Evolutionary conservation across 108 stramenopile species (phyloP), one percentile per base, ranked within the genome.

Genomic region (Skeletonema potamos): DNA sequence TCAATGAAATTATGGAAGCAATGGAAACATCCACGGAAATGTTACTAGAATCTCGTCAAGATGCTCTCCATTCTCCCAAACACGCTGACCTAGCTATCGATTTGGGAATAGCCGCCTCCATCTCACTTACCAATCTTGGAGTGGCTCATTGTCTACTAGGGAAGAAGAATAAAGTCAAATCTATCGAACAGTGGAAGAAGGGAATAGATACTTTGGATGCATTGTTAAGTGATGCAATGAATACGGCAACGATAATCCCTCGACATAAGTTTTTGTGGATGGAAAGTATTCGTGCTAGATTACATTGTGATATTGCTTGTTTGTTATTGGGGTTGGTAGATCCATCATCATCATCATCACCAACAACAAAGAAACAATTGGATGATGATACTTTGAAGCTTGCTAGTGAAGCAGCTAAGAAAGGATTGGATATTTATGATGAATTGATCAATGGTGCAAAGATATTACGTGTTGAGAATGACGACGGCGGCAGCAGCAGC

Each of bases 341-440:
- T 1, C 0, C 10, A 37, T 2, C 36, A 37, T 0, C 36, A 37
- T 9, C 36, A 37, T 9, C 34, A 36, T 51, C 59, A 37, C 30
- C 13, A 12, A 18, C 11, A 36, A 27, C 29, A 27, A 33, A 22
- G 30, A 39, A 22, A 41, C 36, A 58, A 7, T 41, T 77, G 43
- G 26, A 55, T 22, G 85, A 64, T 9, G 78, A 89, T 58, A 58
- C 71, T 28, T 56, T 91, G 41, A 73, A 74, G 26, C 70, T 77
- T 58, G 88, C 93, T 27, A 89, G 87, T 30, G 91, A 90, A 22
- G 86, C 85, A 65, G 87, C 93, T 28, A 74, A 77, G 46, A 77
- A 80, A 24, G 88, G 85, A 9, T 59, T 94, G 51, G 48, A 70
- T 12, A 78, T 87, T 48, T 85, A 84, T 59, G 90, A 89, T 36